Base-by-base conservation (phyloP, 805 yeast genomes). In the Scheffersomyces stipitis region DNA sequence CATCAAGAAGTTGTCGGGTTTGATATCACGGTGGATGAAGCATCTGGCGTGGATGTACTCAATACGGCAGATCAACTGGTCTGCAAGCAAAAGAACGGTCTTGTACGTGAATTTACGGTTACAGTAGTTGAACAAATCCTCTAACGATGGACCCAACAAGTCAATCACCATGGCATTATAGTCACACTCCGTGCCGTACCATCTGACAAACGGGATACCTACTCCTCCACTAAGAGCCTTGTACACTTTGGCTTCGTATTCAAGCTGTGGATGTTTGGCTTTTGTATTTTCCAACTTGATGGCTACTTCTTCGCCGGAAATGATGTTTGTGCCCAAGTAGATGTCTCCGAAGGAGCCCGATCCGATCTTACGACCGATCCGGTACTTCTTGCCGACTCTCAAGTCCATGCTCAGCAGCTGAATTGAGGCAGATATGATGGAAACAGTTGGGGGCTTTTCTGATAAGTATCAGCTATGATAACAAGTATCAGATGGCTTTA, bases 281-380 rank as follows among this genome's bases (percentile, higher is more conserved):
- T 83, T 75, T 36, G 86, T 80, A 46, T 86, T 83, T 60, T 91
- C 99, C 45, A 91, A 73, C 62, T 91, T 91, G 71, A 91, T 91
- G 48, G 98, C 99, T 36, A 93, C 97, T 62, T 91, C 96, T 63
- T 93, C 98, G 28, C 98, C 97, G 28, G 95, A 85, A 33, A 91
- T 87, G 62, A 93, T 80, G 66, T 91, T 93, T 17, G 96, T 87
- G 9, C 96, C 86, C 47, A 89, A 75, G 64, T 93, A 93, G 51
- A 91, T 93, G 60, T 93, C 99, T 41, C 99, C 99, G 62, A 91
- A 91, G 8, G 97, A 90, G 14, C 99, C 99, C 28, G 93, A 82
- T 15, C 99, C 99, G 54, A 91, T 91, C 65, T 90, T 90, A 43
- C 96, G 83, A 27, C 96, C 96, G 54, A 90, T 83, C 38, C 96